Percentiles rank a stretch among this genome's conserved stretches.
Evolutionary conservation across 495 filamentous ascomycete genomes (phyloP).

Genomic region (Aspergillus incahuasiensis): DNA sequence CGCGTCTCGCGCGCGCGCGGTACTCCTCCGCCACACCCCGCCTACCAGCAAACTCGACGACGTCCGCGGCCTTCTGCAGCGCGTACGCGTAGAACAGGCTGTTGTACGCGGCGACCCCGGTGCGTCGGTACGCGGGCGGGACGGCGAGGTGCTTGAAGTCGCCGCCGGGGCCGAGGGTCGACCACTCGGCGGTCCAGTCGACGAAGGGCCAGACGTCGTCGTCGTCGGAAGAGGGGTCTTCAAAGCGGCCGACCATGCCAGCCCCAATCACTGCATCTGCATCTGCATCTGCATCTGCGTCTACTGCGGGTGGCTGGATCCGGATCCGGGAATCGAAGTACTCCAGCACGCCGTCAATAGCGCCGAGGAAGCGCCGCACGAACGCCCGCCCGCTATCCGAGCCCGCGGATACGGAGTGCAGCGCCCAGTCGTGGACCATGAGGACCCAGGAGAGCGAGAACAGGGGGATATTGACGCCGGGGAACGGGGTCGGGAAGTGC

Average conservation of each 20-base stretch:
- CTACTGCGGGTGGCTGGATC: no score
- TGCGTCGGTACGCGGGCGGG: constrained; percentile 15
- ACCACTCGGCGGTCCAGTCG: constrained; percentile 26
- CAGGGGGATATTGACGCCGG: constrained; percentile 20
- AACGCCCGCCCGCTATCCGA: constrained; percentile 4
- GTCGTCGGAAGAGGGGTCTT: neutral
- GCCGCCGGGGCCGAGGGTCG: constrained; percentile 9
- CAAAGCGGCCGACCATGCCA: constrained; percentile 21
- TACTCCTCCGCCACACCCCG: constrained; percentile 20
- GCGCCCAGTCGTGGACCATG: constrained; percentile 23
- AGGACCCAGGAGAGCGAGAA: constrained; percentile 27
- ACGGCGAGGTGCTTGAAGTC: constrained; percentile 18
- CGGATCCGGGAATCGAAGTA: constrained; percentile 11
- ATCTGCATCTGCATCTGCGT: no score
- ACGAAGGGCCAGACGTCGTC: constrained; percentile 24
- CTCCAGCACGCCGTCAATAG: constrained; percentile 22
- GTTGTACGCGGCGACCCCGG: constrained; percentile 13
- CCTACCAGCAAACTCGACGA: constrained; percentile 17
- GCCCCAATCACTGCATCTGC: neutral
- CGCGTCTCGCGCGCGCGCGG: constrained; percentile 3
- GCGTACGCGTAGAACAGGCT: constrained; percentile 19
- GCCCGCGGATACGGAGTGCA: constrained; percentile 14
- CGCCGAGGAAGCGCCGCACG: constrained; percentile 16
- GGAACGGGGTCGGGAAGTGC: constrained; percentile 20
- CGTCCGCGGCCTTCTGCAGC: constrained; percentile 15